Percentiles rank a stretch among this genome's conserved stretches.
Evolutionary conservation across 139 green algal genomes (phyloP).

Genomic region (Gonium pectorale): DNA sequence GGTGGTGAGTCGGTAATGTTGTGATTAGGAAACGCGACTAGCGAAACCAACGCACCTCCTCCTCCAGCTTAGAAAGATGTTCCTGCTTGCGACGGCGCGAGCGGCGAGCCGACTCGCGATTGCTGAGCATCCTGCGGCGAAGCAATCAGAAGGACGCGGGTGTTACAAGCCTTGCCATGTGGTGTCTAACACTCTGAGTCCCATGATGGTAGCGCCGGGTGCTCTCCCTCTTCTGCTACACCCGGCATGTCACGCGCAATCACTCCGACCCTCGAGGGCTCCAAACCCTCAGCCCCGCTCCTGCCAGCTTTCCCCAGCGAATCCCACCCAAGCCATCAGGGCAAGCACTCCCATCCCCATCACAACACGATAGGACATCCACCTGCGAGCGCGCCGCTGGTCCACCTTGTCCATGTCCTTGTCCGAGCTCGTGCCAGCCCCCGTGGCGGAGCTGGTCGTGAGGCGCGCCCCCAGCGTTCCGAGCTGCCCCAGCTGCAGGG

Average conservation of each 20-base stretch:
- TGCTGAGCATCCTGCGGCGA: constrained; percentile 85
- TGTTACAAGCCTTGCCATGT: too few species aligned
- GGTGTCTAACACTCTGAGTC: too few species aligned
- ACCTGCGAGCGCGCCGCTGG: constrained; percentile 37
- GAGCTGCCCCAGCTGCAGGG: constrained; percentile 51
- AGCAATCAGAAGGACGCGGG: too few species aligned
- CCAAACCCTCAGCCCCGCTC: too few species aligned
- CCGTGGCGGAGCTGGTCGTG: not conserved
- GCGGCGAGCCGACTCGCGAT: constrained; percentile 88
- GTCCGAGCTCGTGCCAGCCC: constrained; percentile 24
- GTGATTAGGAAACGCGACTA: not conserved
- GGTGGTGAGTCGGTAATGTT: not conserved
- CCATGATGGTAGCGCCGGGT: too few species aligned
- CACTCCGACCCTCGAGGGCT: too few species aligned
- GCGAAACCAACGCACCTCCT: constrained; percentile 61
- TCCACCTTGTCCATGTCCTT: constrained; percentile 40
- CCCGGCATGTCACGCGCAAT: too few species aligned
- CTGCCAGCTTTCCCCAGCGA: too few species aligned
- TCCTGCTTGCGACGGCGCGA: constrained; percentile 90
- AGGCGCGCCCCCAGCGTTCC: constrained; percentile 2
- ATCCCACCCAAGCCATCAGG: too few species aligned
- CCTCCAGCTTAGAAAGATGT: constrained; percentile 84
- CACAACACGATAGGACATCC: too few species aligned
- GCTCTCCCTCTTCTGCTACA: too few species aligned
- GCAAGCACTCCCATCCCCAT: too few species aligned